A percentile compares a stretch with the other conserved stretches of the same genome.
phyloP scores from a whole-genome alignment of 2,329 filamentous ascomycete species.

The Cercospora citrullina region DNA sequence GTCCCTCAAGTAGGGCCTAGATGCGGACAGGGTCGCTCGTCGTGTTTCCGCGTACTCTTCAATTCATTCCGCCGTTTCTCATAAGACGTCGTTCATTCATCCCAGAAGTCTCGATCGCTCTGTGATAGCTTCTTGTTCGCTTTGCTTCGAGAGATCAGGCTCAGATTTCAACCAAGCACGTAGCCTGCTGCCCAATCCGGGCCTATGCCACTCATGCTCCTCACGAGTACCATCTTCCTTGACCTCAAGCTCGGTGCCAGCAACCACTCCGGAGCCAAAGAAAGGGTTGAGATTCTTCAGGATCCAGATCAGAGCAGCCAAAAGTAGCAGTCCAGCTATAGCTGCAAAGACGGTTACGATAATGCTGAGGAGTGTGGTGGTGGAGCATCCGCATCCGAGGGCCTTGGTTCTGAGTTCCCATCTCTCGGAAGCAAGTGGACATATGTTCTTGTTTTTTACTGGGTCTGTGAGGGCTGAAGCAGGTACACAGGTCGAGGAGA shows the following conservation, averaged over 20 bases:
- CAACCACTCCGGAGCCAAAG: slow-evolving; percentile 33
- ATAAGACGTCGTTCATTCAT: neutral
- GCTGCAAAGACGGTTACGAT: slow-evolving; percentile 47
- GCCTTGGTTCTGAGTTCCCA: slow-evolving; percentile 49
- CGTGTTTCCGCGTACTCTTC: neutral
- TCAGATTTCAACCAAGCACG: slow-evolving; percentile 11
- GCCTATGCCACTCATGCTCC: slow-evolving; percentile 29
- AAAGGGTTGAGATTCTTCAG: slow-evolving; percentile 29
- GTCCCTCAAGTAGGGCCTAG: neutral
- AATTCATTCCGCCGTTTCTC: neutral
- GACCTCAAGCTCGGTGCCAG: slow-evolving; percentile 36
- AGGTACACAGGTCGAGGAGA: slow-evolving; percentile 46
- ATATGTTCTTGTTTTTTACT: slow-evolving; percentile 37
- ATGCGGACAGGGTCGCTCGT: neutral
- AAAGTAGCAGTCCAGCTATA: slow-evolving; percentile 41
- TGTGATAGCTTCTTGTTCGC: slow-evolving; percentile 42
- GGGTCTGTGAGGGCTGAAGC: slow-evolving; percentile 45
- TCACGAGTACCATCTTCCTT: slow-evolving; percentile 32
- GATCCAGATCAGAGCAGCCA: slow-evolving; percentile 35
- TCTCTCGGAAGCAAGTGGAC: slow-evolving; percentile 44
- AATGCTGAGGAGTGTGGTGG: slow-evolving; percentile 48
- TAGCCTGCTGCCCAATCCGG: slow-evolving; percentile 20
- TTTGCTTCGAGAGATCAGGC: slow-evolving; percentile 30
- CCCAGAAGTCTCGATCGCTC: slow-evolving; percentile 38
- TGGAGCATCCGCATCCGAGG: slow-evolving; percentile 50